Evolutionary conservation across 129 eudicot species (phyloP).

Genomic region (Escallonia rubra): DNA sequence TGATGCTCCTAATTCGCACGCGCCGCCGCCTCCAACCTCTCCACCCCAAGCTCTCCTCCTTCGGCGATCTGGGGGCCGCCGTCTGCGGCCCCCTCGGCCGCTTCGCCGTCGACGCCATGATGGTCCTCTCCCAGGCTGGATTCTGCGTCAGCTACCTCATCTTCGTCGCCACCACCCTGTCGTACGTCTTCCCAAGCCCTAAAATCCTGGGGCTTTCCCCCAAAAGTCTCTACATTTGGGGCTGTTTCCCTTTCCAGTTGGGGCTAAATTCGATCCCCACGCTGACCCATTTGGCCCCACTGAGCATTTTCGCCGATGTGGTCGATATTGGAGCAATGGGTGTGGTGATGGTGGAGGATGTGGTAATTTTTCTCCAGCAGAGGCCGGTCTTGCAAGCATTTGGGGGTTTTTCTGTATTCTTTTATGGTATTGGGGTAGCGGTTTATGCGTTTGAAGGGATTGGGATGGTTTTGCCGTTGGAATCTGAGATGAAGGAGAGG

Average conservation of each 20-base stretch:
- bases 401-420: slow-evolving; percentile 52
- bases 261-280: slow-evolving; percentile 82
- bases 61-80: slow-evolving; percentile 80
- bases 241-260: slow-evolving; percentile 75
- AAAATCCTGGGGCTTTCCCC: slow-evolving; percentile 43
- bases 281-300: slow-evolving; percentile 81
- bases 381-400: slow-evolving; percentile 50
- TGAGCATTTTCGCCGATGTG: slow-evolving; percentile 83
- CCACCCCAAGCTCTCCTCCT: slow-evolving; percentile 53
- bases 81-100: slow-evolving; percentile 77
- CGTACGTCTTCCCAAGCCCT: slow-evolving; percentile 11
- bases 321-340: slow-evolving; percentile 91
- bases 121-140: slow-evolving; percentile 83
- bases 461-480: slow-evolving; percentile 88
- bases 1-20: slow-evolving; percentile 62
- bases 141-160: slow-evolving; percentile 87
- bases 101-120: slow-evolving; percentile 72
- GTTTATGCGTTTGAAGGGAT: slow-evolving; percentile 88
- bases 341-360: slow-evolving; percentile 78
- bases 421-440: slow-evolving; percentile 78
- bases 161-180: slow-evolving; percentile 63
- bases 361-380: slow-evolving; percentile 30
- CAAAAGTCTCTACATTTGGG: slow-evolving; percentile 59
- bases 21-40: slow-evolving; percentile 45
- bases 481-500: slow-evolving; percentile 63